A percentile compares a stretch with the other conserved stretches of the same genome.
Evolutionary conservation across 805 yeast genomes (phyloP).

Genomic region (Metschnikowia continentalis): DNA sequence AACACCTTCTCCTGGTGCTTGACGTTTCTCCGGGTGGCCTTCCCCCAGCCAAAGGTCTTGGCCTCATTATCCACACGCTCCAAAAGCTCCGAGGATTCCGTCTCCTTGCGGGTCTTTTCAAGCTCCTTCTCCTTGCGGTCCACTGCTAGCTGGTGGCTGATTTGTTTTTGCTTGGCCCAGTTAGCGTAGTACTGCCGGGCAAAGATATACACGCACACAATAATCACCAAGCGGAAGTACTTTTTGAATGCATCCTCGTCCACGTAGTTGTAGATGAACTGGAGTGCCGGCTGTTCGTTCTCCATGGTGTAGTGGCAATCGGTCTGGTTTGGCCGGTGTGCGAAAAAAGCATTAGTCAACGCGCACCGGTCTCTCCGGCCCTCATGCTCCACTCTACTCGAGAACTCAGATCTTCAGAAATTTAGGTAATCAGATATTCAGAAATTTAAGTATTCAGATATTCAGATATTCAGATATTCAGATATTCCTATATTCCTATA

Average conservation of each 20-base stretch:
- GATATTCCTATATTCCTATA: no score
- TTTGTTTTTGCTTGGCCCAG: slow-evolving; percentile 54
- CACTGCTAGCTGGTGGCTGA: slow-evolving; percentile 41
- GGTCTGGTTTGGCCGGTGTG: neutral
- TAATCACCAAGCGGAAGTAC: slow-evolving; percentile 43
- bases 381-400: no score
- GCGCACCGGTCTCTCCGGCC: no score
- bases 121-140: slow-evolving; percentile 43
- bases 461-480: no score
- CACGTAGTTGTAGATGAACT: slow-evolving; percentile 32
- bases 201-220: slow-evolving; percentile 58
- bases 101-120: slow-evolving; percentile 32
- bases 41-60: slow-evolving; percentile 73
- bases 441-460: no score
- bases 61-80: slow-evolving; percentile 37
- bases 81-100: slow-evolving; percentile 25
- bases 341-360: neutral
- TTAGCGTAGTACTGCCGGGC: slow-evolving; percentile 53
- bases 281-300: slow-evolving; percentile 12
- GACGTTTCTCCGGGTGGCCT: slow-evolving; percentile 59
- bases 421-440: no score
- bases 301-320: slow-evolving; percentile 1
- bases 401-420: no score
- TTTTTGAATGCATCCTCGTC: slow-evolving; percentile 41
- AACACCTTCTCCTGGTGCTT: slow-evolving; percentile 52